A percentile compares a stretch with the other conserved stretches of the same genome.
These are phyloP conservation scores for Aurinia saxatilis DNA, from an alignment of 345 rosid genomes.

Conservation along the genomic window DNA sequence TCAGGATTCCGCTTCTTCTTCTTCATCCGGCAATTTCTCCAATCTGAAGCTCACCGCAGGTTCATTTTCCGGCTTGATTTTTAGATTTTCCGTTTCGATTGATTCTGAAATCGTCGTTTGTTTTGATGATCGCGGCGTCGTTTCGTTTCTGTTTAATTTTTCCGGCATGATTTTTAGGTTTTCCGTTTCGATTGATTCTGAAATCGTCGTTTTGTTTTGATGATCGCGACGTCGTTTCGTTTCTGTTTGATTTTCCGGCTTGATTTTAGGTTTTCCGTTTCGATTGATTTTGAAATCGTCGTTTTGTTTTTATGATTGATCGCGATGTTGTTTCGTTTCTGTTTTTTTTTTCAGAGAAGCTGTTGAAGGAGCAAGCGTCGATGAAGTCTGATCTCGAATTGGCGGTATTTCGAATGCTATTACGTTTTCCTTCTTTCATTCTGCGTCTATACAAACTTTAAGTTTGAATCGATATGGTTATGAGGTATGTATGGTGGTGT, in stretches of 20 bases:
- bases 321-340: constrained; percentile 3
- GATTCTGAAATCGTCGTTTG: not conserved
- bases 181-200: not conserved
- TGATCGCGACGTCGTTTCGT: constrained; percentile 16
- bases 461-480: constrained; percentile 1
- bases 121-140: constrained; percentile 18
- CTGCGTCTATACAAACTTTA: constrained; percentile 4
- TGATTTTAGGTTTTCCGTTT: not conserved
- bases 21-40: constrained; percentile 59
- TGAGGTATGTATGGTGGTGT: constrained; percentile 13
- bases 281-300: not conserved
- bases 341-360: constrained; percentile 48
- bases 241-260: constrained; percentile 9
- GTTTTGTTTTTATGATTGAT: constrained; percentile 9
- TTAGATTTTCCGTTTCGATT: not conserved
- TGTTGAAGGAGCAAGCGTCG: constrained; percentile 89
- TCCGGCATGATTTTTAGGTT: not conserved
- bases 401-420: constrained; percentile 48
- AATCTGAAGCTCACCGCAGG: constrained; percentile 89
- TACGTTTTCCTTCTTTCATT: constrained; percentile 8
- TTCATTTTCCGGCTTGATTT: constrained; percentile 6
- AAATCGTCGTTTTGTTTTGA: not conserved
- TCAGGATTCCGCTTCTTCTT: constrained; percentile 40
- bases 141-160: constrained; percentile 17
- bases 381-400: constrained; percentile 75